A percentile compares a stretch with the other conserved stretches of the same genome.
These are phyloP conservation scores for Hortiboletus flavorubellus DNA, from an alignment of 768 basidiomycete species.

Conservation along the genomic window DNA sequence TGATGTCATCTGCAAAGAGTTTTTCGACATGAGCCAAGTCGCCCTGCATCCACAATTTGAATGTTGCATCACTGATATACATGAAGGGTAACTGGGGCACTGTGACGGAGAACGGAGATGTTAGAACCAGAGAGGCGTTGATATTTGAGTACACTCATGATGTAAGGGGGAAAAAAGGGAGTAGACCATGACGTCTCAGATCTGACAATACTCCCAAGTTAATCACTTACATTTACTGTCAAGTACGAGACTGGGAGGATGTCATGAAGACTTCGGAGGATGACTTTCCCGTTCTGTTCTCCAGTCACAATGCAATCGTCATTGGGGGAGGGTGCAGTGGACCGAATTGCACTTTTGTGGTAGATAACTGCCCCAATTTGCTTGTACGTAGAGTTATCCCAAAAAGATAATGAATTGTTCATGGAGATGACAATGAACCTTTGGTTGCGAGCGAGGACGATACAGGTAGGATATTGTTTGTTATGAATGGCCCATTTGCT, in stretches of 20 bases:
- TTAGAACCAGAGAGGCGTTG: no score
- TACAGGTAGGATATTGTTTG: not conserved
- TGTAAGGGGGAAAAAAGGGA: no score
- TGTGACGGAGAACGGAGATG: not conserved
- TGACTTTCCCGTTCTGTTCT: not conserved
- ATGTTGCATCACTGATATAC: not conserved
- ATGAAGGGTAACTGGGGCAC: not conserved
- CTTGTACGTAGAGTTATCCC: not conserved
- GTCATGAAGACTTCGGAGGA: not conserved
- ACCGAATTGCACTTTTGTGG: not conserved
- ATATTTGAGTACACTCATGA: not conserved
- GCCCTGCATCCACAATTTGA: not conserved
- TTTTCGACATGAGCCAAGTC: not conserved
- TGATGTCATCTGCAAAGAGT: not conserved
- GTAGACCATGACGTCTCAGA: not conserved
- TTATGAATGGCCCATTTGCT: not conserved
- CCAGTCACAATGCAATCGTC: not conserved
- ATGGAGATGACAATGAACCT: not conserved
- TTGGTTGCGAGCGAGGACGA: no score
- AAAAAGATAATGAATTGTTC: not conserved
- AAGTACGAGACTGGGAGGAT: no score
- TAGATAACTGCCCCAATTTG: not conserved
- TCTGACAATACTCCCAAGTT: not conserved
- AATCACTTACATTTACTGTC: not conserved
- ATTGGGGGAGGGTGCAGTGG: not conserved